phyloP scores from a whole-genome alignment of 495 filamentous ascomycete species.

The Podospora australis region DNA sequence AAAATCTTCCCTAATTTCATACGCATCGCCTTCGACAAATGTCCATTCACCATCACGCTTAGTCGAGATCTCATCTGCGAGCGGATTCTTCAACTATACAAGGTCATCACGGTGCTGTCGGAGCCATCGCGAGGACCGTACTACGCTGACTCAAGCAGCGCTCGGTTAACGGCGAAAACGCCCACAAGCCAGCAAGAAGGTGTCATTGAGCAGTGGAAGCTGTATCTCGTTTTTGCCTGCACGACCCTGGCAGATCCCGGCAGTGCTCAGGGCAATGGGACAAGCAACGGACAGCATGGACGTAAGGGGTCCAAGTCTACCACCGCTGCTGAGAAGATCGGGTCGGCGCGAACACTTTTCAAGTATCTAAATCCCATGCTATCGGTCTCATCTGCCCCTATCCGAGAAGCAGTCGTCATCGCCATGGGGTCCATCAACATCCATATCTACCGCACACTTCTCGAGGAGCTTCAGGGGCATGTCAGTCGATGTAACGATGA shows the following conservation, averaged over 20 bases:
- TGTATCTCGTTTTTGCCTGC: conserved; percentile 96
- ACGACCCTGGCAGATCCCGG: conserved; percentile 87
- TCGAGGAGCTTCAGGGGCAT: conserved; percentile 83
- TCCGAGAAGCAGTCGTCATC: conserved; percentile 84
- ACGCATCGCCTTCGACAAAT: conserved; percentile 82
- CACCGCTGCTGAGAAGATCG: conserved; percentile 71
- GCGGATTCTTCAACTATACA: conserved; percentile 86
- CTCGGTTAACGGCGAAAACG: conserved; percentile 42
- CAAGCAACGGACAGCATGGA: conserved; percentile 67
- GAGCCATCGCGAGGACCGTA: conserved; percentile 61
- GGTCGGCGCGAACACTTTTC: conserved; percentile 81
- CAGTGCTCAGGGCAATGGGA: conserved; percentile 48
- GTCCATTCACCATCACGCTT: conserved; percentile 81
- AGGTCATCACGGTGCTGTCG: conserved; percentile 67
- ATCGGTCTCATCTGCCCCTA: conserved; percentile 62
- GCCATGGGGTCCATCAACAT: conserved; percentile 92
- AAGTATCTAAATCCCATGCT: conserved; percentile 84
- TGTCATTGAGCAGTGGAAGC: conserved; percentile 94
- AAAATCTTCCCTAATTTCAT: conserved; percentile 96
- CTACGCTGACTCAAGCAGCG: conserved; percentile 41
- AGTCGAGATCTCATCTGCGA: conserved; percentile 88
- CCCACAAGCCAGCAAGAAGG: conserved; percentile 78
- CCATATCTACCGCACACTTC: conserved; percentile 86
- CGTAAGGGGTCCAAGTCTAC: conserved; percentile 76
- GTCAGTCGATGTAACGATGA: conserved; percentile 78